Conservation (phyloP, 1,284 basidiomycete species). For the Heterobasidion occidentale region DNA sequence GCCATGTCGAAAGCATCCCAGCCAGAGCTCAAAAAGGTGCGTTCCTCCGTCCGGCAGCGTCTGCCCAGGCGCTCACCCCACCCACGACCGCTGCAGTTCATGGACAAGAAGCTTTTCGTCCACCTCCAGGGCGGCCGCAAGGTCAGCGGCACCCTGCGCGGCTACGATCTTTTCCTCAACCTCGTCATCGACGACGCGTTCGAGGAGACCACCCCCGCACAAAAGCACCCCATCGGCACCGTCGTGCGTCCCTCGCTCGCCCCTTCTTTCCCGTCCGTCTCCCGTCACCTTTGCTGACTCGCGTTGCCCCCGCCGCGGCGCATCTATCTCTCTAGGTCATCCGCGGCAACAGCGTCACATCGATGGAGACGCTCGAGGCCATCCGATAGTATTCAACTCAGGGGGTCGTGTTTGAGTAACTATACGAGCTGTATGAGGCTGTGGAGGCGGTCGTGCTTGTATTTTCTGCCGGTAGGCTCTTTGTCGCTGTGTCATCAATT, state of each 20-base stretch:
- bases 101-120: slow-evolving; percentile 97
- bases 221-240: slow-evolving; percentile 85
- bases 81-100: slow-evolving; percentile 59
- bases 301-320: slow-evolving; percentile 3
- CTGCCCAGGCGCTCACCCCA: not conserved
- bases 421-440: not conserved
- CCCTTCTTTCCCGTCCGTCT: not conserved
- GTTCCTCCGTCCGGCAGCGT: slow-evolving; percentile 1
- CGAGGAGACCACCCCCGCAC: slow-evolving; percentile 87
- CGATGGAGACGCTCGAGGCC: slow-evolving; percentile 79
- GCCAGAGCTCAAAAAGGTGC: slow-evolving; percentile 90
- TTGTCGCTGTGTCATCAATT: not conserved
- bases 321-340: slow-evolving; percentile 58
- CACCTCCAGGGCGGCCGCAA: slow-evolving; percentile 95
- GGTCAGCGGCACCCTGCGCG: slow-evolving; percentile 92
- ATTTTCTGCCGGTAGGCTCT: slow-evolving; percentile 1
- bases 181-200: slow-evolving; percentile 93
- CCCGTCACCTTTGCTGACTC: slow-evolving; percentile 1
- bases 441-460: not conserved
- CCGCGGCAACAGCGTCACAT: slow-evolving; percentile 90
- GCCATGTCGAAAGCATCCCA: slow-evolving; percentile 87
- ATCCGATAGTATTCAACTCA: slow-evolving; percentile 30
- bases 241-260: slow-evolving; percentile 53
- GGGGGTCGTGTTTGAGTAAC: not conserved
- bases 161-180: slow-evolving; percentile 99